These are phyloP conservation scores for Saccharomyces paradoxus DNA, from an alignment of 805 yeast species.

Conservation along the genomic window DNA sequence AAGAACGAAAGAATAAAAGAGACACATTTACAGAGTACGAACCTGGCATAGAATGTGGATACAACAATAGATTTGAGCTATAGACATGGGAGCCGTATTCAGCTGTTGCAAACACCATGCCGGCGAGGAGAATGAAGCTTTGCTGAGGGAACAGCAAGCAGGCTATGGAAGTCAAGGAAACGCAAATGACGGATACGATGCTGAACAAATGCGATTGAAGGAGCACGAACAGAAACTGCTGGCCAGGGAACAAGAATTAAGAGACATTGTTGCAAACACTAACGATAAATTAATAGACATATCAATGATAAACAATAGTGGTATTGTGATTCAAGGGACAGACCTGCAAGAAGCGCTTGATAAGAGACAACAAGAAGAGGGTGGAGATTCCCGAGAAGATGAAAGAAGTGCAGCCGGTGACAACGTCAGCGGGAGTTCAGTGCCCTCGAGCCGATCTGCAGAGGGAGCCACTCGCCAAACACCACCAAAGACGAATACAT, in stretches of 20 bases:
- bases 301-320: constrained; percentile 31
- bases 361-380: neutral
- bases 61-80: neutral
- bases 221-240: constrained; percentile 21
- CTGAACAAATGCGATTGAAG: constrained; percentile 12
- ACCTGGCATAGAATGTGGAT: neutral
- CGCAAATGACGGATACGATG: constrained; percentile 10
- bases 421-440: neutral
- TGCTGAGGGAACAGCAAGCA: constrained; percentile 22
- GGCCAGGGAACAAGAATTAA: constrained; percentile 23
- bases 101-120: constrained; percentile 23
- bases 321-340: constrained; percentile 24
- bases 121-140: constrained; percentile 22
- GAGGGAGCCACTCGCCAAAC: neutral
- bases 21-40: neutral
- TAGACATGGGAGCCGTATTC: constrained; percentile 23
- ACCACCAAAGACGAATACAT: neutral
- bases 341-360: constrained; percentile 7
- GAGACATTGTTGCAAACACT: constrained; percentile 27
- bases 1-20: neutral
- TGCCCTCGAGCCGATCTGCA: neutral
- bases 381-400: neutral
- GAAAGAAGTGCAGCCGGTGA: neutral
- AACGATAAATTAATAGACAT: constrained; percentile 31
- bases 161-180: constrained; percentile 15